These are phyloP conservation scores for Paragyromitra xinjiangensis DNA, from an alignment of 495 filamentous ascomycete genomes.

Conservation along the genomic window DNA sequence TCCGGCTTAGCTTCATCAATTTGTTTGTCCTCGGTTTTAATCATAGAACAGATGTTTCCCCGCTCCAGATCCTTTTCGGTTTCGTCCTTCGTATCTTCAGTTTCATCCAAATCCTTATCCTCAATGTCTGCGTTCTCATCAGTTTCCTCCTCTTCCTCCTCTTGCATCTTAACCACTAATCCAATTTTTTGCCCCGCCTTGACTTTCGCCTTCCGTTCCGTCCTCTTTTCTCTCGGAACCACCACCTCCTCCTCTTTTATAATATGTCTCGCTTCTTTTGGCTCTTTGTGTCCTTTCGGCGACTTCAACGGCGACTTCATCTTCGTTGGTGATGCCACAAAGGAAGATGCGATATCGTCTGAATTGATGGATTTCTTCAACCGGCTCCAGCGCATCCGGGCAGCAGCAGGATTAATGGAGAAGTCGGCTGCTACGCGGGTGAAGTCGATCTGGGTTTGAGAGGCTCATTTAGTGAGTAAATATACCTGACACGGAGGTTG, in stretches of 20 bases:
- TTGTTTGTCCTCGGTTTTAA: slow-evolving; percentile 6
- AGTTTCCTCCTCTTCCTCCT: background rate
- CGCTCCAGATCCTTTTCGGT: background rate
- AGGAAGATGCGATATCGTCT: slow-evolving; percentile 32
- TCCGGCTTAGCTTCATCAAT: background rate
- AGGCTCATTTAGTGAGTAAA: background rate
- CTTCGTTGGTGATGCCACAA: background rate
- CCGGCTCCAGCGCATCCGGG: slow-evolving; percentile 55
- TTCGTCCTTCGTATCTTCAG: background rate
- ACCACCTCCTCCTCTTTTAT: slow-evolving; percentile 1
- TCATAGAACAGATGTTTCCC: background rate
- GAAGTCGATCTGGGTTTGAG: slow-evolving; percentile 51
- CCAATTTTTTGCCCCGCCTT: slow-evolving; percentile 41
- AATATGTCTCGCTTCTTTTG: background rate
- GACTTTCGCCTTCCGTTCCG: slow-evolving; percentile 36
- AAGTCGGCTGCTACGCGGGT: slow-evolving; percentile 54
- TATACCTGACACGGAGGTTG: background rate
- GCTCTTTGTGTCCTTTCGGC: background rate
- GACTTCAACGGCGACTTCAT: background rate
- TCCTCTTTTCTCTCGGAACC: slow-evolving; percentile 17
- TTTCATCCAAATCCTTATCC: background rate
- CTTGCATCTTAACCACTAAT: slow-evolving; percentile 27
- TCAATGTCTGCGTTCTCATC: background rate
- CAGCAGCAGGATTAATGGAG: slow-evolving; percentile 54
- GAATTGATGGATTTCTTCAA: slow-evolving; percentile 54